These are phyloP conservation scores for Viola pubescens DNA, from an alignment of 441 rosid genomes.

Conservation along the genomic window DNA sequence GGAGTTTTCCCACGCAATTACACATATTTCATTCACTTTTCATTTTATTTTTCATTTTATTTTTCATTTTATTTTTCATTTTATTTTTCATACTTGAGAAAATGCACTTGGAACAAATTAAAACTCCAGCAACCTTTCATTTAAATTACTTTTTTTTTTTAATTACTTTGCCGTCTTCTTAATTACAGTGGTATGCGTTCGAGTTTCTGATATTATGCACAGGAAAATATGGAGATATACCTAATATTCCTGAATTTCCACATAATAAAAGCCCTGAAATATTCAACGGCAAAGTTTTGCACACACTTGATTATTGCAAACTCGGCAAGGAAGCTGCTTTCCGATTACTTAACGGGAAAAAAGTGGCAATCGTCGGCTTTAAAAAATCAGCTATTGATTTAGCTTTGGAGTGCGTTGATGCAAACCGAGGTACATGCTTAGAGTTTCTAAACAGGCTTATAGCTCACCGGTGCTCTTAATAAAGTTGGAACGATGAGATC, in stretches of 20 bases:
- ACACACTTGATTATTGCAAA: slow-evolving; percentile 42
- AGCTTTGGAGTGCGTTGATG: slow-evolving; percentile 45
- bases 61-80: too few species aligned
- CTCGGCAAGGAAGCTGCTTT: slow-evolving; percentile 29
- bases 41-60: too few species aligned
- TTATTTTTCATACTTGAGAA: too few species aligned
- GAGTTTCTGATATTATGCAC: slow-evolving; percentile 43
- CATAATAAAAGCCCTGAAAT: slow-evolving; percentile 25
- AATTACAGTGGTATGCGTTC: slow-evolving; percentile 33
- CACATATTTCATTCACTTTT: too few species aligned
- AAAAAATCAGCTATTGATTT: slow-evolving; percentile 53
- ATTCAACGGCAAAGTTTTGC: slow-evolving; percentile 40
- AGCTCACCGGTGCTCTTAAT: too few species aligned
- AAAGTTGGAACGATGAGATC: not conserved
- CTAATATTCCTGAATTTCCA: slow-evolving; percentile 32
- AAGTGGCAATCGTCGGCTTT: slow-evolving; percentile 45
- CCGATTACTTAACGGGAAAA: slow-evolving; percentile 26
- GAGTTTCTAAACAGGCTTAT: too few species aligned
- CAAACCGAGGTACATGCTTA: slow-evolving; percentile 36
- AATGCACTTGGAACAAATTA: too few species aligned
- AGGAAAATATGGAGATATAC: slow-evolving; percentile 42
- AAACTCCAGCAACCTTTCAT: too few species aligned
- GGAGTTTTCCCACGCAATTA: too few species aligned
- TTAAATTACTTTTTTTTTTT: not conserved
- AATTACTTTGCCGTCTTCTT: not conserved